phyloP scores from a whole-genome alignment of 805 yeast genomes.

The Blastobotrys mokoenaii region DNA sequence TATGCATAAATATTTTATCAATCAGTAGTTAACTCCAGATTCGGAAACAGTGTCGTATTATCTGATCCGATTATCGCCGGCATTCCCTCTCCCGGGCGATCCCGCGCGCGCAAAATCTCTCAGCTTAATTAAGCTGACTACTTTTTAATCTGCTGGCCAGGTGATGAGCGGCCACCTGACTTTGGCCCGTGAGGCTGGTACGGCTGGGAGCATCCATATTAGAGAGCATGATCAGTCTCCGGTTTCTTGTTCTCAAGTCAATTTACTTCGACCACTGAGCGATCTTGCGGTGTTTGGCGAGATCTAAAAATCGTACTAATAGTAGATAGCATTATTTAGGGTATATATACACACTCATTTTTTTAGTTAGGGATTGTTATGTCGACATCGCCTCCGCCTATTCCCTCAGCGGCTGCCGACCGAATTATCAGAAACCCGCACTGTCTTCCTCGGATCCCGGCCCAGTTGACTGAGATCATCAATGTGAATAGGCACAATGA shows the following conservation, averaged over 20 bases:
- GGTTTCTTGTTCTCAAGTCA: background rate
- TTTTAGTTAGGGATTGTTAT: constrained; percentile 3
- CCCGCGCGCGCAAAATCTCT: too few species aligned
- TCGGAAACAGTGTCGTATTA: too few species aligned
- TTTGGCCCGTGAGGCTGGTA: background rate
- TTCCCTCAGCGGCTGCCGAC: constrained; percentile 21
- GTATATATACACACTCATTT: background rate
- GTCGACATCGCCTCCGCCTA: constrained; percentile 6
- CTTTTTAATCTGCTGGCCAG: too few species aligned
- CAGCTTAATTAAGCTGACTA: too few species aligned
- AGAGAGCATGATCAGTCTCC: background rate
- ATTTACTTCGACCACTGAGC: background rate
- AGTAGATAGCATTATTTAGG: too few species aligned
- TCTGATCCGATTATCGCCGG: too few species aligned
- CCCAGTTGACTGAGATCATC: constrained; percentile 11
- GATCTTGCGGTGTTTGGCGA: too few species aligned
- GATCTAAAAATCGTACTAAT: too few species aligned
- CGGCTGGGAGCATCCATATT: background rate
- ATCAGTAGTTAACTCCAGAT: too few species aligned
- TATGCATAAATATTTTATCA: too few species aligned
- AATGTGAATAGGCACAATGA: constrained; percentile 14
- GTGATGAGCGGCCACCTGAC: background rate
- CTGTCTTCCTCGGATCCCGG: constrained; percentile 18
- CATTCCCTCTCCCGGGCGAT: too few species aligned
- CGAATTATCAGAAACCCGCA: constrained; percentile 21